Conservation (phyloP, 108 stramenopile species). For the Discostella pseudostelligera region DNA sequence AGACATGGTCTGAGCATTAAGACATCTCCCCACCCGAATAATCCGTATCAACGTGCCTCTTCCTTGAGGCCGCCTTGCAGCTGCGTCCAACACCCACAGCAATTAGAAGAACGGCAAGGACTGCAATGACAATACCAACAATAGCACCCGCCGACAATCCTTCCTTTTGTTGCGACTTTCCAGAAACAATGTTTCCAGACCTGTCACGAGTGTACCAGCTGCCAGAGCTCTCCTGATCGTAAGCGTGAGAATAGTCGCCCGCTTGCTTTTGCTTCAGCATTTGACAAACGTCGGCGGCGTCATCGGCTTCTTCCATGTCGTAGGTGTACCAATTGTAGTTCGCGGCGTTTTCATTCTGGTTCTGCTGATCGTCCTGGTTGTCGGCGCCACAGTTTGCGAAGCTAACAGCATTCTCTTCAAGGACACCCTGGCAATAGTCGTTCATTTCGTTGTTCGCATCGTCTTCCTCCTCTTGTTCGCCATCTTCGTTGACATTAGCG, state of each 20-base stretch:
- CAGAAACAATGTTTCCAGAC: conserved; percentile 15
- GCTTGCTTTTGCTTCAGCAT: conserved; percentile 15
- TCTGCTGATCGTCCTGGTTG: background rate
- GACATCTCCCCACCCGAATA: conserved; percentile 32
- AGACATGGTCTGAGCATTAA: conserved; percentile 5
- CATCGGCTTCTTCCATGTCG: conserved; percentile 20
- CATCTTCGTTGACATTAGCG: conserved; percentile 7
- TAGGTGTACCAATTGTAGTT: conserved; percentile 21
- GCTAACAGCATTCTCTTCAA: conserved; percentile 16
- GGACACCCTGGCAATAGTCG: conserved; percentile 19
- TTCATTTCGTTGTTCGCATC: conserved; percentile 7
- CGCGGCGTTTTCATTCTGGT: conserved; percentile 5
- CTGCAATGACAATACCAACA: conserved; percentile 17
- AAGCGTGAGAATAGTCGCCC: conserved; percentile 18
- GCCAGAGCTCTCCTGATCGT: conserved; percentile 14
- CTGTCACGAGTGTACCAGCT: conserved; percentile 30
- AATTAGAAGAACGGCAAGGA: conserved; percentile 7
- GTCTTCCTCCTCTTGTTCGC: conserved; percentile 7
- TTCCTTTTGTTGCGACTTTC: too few species aligned
- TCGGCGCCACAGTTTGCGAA: conserved; percentile 12
- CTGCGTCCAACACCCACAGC: background rate
- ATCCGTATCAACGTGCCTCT: conserved; percentile 11
- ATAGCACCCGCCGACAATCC: conserved; percentile 21
- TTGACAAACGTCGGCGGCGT: conserved; percentile 15
- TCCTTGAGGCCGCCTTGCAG: conserved; percentile 12